Evolutionary conservation across 805 yeast species (phyloP).

Genomic region (Teunomyces atbi): DNA sequence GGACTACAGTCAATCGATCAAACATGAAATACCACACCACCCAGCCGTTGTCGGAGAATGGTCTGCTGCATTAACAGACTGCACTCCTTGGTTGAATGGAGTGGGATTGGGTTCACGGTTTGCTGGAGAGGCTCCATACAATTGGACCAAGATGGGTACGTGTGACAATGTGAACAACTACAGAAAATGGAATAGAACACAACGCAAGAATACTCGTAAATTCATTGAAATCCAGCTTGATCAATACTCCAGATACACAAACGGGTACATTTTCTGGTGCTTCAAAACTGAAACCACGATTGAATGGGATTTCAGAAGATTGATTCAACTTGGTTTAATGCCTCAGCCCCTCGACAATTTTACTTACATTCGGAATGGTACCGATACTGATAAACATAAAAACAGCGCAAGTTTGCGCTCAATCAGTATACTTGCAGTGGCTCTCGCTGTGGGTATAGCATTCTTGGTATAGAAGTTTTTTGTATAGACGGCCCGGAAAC

Average conservation of each 20-base stretch:
- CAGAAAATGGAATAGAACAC: conserved; percentile 41
- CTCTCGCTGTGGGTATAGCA: background rate
- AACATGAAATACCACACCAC: conserved; percentile 34
- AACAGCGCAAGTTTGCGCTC: background rate
- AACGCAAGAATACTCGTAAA: conserved; percentile 46
- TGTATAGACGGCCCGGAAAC: conserved; percentile 6
- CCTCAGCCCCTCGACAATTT: conserved; percentile 56
- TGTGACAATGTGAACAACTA: conserved; percentile 43
- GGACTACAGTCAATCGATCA: conserved; percentile 31
- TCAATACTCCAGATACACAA: conserved; percentile 41
- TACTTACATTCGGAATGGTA: conserved; percentile 32
- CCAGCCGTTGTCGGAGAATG: conserved; percentile 68
- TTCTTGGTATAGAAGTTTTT: conserved; percentile 1
- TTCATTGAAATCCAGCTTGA: conserved; percentile 63
- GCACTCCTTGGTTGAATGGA: conserved; percentile 87
- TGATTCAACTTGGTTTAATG: conserved; percentile 51
- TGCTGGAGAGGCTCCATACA: conserved; percentile 44
- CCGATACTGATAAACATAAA: conserved; percentile 24
- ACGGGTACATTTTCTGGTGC: conserved; percentile 73
- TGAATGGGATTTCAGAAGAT: conserved; percentile 63
- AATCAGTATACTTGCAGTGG: conserved; percentile 1
- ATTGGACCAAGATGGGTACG: conserved; percentile 31
- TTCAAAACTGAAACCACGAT: conserved; percentile 63
- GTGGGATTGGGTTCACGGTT: conserved; percentile 57
- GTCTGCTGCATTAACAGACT: conserved; percentile 86